Evolutionary conservation across 371 early-diverging fungal species (phyloP).

Genomic region (Rhizomucor miehei): DNA sequence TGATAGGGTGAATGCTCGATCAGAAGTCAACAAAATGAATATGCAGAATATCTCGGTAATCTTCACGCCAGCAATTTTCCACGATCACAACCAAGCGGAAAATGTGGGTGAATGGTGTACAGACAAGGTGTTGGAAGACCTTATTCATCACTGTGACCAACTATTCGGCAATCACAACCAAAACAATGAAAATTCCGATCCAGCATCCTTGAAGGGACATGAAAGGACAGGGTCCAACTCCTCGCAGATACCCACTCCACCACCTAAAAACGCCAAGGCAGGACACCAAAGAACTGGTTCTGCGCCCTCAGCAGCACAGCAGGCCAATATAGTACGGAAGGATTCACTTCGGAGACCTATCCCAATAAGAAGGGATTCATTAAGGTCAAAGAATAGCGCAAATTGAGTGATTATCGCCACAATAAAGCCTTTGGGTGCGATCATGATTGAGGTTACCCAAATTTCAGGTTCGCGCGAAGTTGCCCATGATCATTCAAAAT

Average conservation of each 20-base stretch:
- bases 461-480: no score
- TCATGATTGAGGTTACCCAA: no score
- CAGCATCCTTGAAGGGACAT: neutral
- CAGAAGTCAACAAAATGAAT: constrained; percentile 57
- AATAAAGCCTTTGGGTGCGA: no score
- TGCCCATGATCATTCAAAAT: no score
- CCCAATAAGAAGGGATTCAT: neutral
- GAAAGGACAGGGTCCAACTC: no score
- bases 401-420: no score
- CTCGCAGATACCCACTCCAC: no score
- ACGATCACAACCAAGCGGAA: constrained; percentile 54
- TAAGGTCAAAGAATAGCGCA: neutral
- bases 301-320: neutral
- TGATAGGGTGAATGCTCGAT: constrained; percentile 37
- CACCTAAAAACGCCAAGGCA: no score
- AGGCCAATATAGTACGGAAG: neutral
- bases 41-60: constrained; percentile 55
- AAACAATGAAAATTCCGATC: neutral
- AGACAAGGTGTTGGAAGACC: constrained; percentile 41
- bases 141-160: constrained; percentile 25
- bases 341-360: constrained; percentile 1
- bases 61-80: constrained; percentile 62
- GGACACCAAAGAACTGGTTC: neutral
- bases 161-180: constrained; percentile 21
- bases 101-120: constrained; percentile 43